phyloP scores from a whole-genome alignment of 345 rosid genomes.

The Geranium rotundifolium region DNA sequence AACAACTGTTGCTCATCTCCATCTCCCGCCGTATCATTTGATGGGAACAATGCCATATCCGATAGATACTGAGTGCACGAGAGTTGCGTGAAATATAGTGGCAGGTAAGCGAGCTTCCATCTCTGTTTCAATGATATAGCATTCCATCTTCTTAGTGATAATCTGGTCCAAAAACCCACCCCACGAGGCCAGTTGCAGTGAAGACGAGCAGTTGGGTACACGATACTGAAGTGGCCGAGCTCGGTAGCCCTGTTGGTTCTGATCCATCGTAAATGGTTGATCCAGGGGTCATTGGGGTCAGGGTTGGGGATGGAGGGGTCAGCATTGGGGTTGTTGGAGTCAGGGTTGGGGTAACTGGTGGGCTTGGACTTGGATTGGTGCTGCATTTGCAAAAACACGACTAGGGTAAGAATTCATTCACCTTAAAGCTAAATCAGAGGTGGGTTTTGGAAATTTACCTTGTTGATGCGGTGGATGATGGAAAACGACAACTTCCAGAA shows the following conservation, averaged over 20 bases:
- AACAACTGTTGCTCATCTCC: conserved; percentile 26
- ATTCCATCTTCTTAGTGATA: conserved; percentile 21
- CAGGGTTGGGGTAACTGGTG: conserved; percentile 27
- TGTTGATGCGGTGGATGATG: conserved; percentile 24
- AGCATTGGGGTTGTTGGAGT: conserved; percentile 8
- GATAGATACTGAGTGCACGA: conserved; percentile 20
- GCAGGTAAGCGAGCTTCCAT: conserved; percentile 18
- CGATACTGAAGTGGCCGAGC: conserved; percentile 45
- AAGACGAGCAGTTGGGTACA: conserved; percentile 29
- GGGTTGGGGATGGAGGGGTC: conserved; percentile 18
- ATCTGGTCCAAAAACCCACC: conserved; percentile 11
- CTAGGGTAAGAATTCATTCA: not conserved
- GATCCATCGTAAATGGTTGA: conserved; percentile 50
- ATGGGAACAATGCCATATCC: conserved; percentile 21
- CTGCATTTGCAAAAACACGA: conserved; percentile 30
- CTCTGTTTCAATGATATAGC: conserved; percentile 9
- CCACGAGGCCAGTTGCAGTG: conserved; percentile 23
- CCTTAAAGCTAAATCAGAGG: not conserved
- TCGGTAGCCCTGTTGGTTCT: conserved; percentile 77
- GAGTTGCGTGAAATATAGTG: conserved; percentile 14
- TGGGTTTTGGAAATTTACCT: conserved; percentile 16
- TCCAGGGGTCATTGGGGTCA: conserved; percentile 30
- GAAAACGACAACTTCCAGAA: conserved; percentile 62
- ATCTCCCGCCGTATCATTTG: conserved; percentile 24
- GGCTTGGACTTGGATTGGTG: conserved; percentile 36